Conservation (phyloP, 208 protist species). For the Angomonas ambiguus region DNA sequence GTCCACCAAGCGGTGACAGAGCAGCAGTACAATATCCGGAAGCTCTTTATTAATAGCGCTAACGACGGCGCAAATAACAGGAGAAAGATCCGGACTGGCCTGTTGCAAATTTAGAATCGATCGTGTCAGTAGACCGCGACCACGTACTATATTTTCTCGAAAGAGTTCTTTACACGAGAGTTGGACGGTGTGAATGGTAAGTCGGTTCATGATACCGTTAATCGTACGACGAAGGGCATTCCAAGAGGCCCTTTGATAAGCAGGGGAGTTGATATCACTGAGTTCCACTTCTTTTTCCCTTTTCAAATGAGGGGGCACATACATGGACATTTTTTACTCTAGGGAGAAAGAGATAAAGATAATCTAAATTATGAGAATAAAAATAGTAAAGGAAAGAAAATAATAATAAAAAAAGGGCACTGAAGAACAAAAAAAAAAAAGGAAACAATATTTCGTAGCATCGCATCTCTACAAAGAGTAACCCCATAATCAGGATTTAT, state of each 20-base stretch:
- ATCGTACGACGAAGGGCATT: slow-evolving; percentile 96
- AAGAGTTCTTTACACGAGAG: slow-evolving; percentile 95
- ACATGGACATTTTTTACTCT: slow-evolving; percentile 38
- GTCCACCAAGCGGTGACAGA: slow-evolving; percentile 91
- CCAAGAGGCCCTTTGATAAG: slow-evolving; percentile 92
- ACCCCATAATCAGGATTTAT: neutral
- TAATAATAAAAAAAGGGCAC: neutral
- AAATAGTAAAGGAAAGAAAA: neutral
- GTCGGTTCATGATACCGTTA: slow-evolving; percentile 97
- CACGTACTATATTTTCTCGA: slow-evolving; percentile 97
- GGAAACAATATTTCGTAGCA: neutral
- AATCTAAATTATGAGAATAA: neutral
- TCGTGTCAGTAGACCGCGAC: slow-evolving; percentile 93
- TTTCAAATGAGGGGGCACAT: slow-evolving; percentile 71
- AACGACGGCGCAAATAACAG: slow-evolving; percentile 94
- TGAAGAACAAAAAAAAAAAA: neutral
- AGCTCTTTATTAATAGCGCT: slow-evolving; percentile 97
- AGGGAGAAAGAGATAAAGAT: neutral
- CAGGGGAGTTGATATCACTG: slow-evolving; percentile 20
- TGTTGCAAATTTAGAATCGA: slow-evolving; percentile 93
- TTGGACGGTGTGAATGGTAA: slow-evolving; percentile 93
- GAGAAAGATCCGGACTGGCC: slow-evolving; percentile 93
- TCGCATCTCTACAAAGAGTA: neutral
- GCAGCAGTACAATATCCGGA: slow-evolving; percentile 93
- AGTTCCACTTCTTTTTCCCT: slow-evolving; percentile 20